Base-by-base conservation (phyloP, 2,329 filamentous ascomycete genomes). In the Trichoderma atroviride region DNA sequence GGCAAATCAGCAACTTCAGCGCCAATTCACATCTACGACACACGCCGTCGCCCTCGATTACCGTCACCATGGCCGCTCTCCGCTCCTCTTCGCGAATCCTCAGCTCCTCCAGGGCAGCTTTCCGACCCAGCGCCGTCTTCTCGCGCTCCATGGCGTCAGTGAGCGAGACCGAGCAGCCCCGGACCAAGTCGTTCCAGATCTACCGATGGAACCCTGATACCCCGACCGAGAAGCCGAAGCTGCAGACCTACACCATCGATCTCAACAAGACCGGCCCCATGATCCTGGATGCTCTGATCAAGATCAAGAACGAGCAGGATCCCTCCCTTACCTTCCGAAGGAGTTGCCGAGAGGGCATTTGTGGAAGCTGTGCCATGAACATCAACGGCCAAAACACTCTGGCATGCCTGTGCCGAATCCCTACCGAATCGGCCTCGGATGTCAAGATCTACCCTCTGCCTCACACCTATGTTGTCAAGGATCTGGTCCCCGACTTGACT, bases 251-350 rank as follows among this genome's bases (percentile, higher is more conserved):
- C 85, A 92, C 92, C 43, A 86, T 99, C 78, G 96, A 99, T 80
- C 84, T 99, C 76, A 98, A 98, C 87, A 97, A 98, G 91, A 99
- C 96, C 53, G 96, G 96, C 37, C 96, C 96, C 74, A 99, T 99
- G 96, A 91, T 99, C 83, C 84, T 99, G 77, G 96, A 99, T 81
- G 96, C 96, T 69, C 85, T 99, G 77, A 96, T 99, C 81, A 88
- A 95, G 77, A 97, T 99, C 84, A 99, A 99, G 92, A 99, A 99
- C 83, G 96, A 99, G 88, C 83, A 97, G 73, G 96, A 99, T 82
- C 94, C 96, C 63, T 98, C 96, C 57, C 83, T 99, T 78, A 98
- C 96, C 67, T 99, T 99, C 87, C 89, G 96, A 80, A 85, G 96
- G 81, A 96, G 92, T 82, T 99, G 96, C 85, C 88, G 96, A 83